Evolutionary conservation across 2,329 filamentous ascomycete species (phyloP), one percentile per base, ranked within the genome.

Genomic region (Tricladium varicosporioides): DNA sequence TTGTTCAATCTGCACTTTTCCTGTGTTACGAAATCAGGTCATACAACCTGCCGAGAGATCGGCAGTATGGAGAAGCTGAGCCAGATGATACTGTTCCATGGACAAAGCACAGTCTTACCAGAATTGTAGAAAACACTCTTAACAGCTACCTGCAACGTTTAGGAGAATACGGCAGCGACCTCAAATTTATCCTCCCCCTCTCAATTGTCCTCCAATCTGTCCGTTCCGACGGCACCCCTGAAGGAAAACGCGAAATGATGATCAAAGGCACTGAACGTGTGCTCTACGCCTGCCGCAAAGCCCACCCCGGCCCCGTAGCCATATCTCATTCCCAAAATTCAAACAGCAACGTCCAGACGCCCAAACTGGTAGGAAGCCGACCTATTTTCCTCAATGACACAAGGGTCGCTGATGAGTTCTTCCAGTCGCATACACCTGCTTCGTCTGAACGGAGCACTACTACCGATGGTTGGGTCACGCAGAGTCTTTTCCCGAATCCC

Each of bases 131-230:
- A 33, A 65, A 66, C 15, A 68, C 70, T 1, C 61, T 72, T 1
- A 68, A 67, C 14, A 64, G 63, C 2, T 49, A 71, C 9, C 62
- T 67, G 1, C 64, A 66, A 42, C 57, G 66, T 5, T 60, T 72
- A 3, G 63, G 65, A 13, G 61, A 68, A 31, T 63, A 60, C 40
- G 66, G 67, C 2, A 69, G 62, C 50, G 70, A 69, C 46, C 42
- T 70, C 5, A 73, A 72, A 48, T 65, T 70, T 31, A 56, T 71
- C 9, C 44, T 72, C 2, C 64, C 71, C 1, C 57, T 73, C 5
- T 59, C 67, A 3, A 63, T 70, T 2, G 65, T 69, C 4, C 57
- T 72, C 2, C 66, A 71, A 46, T 67, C 65, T 1, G 66, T 68
- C 5, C 65, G 69, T 10, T 62, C 63, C 9, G 69, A 66, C 32